These are phyloP conservation scores for Trichosporon sp. DNA, from an alignment of 1,284 basidiomycete species.

Conservation along the genomic window DNA sequence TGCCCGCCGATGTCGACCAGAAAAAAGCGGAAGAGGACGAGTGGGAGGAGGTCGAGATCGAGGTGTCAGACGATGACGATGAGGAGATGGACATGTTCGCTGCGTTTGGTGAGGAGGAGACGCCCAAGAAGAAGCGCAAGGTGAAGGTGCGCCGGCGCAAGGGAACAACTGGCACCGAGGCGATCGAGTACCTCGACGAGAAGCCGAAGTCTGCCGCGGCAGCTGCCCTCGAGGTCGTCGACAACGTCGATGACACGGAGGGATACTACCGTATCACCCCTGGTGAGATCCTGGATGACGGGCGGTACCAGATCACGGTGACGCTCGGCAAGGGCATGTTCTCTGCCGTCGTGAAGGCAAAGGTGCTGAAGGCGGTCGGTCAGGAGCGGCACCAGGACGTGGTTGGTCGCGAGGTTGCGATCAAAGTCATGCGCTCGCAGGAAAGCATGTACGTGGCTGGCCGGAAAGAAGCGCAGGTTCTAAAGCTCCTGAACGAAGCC, in stretches of 20 bases:
- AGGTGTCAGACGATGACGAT: conserved; percentile 54
- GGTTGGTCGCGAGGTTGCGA: conserved; percentile 76
- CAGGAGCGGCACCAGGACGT: conserved; percentile 52
- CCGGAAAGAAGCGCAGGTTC: conserved; percentile 81
- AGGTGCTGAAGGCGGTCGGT: conserved; percentile 66
- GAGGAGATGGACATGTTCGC: conserved; percentile 92
- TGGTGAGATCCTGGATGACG: conserved; percentile 88
- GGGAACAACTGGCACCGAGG: conserved; percentile 59
- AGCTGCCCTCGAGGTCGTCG: conserved; percentile 29
- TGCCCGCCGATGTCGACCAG: background rate
- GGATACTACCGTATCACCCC: conserved; percentile 94
- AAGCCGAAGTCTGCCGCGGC: conserved; percentile 53
- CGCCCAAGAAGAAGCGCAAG: conserved; percentile 54
- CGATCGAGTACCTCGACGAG: conserved; percentile 68
- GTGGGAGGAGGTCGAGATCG: conserved; percentile 57
- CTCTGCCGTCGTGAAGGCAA: conserved; percentile 87
- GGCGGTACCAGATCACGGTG: conserved; percentile 90
- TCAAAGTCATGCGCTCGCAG: conserved; percentile 94
- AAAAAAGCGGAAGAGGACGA: conserved; percentile 35
- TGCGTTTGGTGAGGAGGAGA: conserved; percentile 54
- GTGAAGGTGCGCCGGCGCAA: conserved; percentile 52
- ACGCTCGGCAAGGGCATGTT: conserved; percentile 98
- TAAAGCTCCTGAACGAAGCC: conserved; percentile 76
- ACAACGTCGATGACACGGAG: conserved; percentile 63
- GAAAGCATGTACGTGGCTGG: conserved; percentile 98